A percentile compares a stretch with the other conserved stretches of the same genome.
Evolutionary conservation across 2,329 filamentous ascomycete genomes (phyloP).

Genomic region (Epichloe coenophiala): DNA sequence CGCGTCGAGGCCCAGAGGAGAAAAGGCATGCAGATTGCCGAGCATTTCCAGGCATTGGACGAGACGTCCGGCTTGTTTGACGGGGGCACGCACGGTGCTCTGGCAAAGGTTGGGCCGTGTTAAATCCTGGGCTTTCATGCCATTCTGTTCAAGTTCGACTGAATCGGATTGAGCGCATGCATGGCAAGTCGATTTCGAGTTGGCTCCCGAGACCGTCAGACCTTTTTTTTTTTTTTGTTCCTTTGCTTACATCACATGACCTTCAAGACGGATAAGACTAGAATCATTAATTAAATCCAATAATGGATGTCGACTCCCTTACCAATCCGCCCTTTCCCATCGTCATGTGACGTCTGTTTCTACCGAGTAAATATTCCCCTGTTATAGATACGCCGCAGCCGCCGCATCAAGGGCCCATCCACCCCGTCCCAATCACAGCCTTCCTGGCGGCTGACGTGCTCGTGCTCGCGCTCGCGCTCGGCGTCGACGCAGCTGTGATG

Average conservation of each 20-base stretch:
- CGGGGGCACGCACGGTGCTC: slow-evolving; percentile 35
- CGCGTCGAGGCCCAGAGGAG: slow-evolving; percentile 40
- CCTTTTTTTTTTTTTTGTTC: not conserved
- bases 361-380: too few species aligned
- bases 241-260: not conserved
- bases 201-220: too few species aligned
- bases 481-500: too few species aligned
- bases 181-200: too few species aligned
- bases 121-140: slow-evolving; percentile 7
- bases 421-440: not conserved
- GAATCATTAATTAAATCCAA: too few species aligned
- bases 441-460: not conserved
- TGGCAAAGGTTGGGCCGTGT: slow-evolving; percentile 34
- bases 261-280: too few species aligned
- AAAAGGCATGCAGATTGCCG: slow-evolving; percentile 40
- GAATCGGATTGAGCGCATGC: too few species aligned
- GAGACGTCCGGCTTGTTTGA: slow-evolving; percentile 38
- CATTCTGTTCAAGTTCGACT: too few species aligned
- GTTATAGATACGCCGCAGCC: not conserved
- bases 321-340: too few species aligned
- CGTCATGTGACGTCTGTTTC: too few species aligned
- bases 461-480: too few species aligned
- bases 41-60: slow-evolving; percentile 44
- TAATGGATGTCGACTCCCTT: too few species aligned
- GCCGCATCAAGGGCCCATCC: not conserved